A percentile compares a stretch with the other conserved stretches of the same genome.
These are phyloP conservation scores for Parascedosporium putredinis DNA, from an alignment of 2,329 filamentous ascomycete genomes.

Conservation along the genomic window DNA sequence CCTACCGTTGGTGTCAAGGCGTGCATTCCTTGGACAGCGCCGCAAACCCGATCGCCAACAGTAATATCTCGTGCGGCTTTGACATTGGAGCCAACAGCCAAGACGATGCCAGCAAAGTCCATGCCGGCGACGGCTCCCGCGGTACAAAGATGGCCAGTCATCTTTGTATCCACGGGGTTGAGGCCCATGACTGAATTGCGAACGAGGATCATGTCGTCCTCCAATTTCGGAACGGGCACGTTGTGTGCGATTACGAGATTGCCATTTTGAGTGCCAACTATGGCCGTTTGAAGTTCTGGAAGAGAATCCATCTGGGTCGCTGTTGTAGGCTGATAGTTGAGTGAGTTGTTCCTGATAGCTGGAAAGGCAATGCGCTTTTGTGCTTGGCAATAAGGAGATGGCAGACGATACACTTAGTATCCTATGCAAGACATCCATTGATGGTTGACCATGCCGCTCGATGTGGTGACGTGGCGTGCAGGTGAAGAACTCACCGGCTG, in stretches of 20 bases:
- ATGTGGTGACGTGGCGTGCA: neutral
- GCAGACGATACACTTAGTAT: neutral
- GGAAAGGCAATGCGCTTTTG: neutral
- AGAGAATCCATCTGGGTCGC: neutral
- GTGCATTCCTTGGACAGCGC: constrained; percentile 8
- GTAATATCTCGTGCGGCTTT: neutral
- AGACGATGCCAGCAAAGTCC: constrained; percentile 9
- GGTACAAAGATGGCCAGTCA: neutral
- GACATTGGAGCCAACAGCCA: neutral
- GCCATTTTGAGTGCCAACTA: neutral
- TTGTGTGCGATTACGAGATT: neutral
- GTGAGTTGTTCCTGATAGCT: neutral
- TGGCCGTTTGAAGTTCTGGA: neutral
- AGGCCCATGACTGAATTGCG: neutral
- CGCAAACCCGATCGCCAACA: constrained; percentile 9
- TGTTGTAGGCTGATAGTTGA: neutral
- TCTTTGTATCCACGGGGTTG: constrained; percentile 10
- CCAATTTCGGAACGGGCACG: neutral
- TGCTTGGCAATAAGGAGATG: neutral
- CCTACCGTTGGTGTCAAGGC: constrained; percentile 9
- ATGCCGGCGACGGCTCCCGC: constrained; percentile 5
- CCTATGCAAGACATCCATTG: neutral
- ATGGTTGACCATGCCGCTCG: neutral
- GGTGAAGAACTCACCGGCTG: neutral
- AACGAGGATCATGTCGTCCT: neutral